Evolutionary conservation across 1,284 basidiomycete genomes (phyloP).

Genomic region (Stereum hirsutum): DNA sequence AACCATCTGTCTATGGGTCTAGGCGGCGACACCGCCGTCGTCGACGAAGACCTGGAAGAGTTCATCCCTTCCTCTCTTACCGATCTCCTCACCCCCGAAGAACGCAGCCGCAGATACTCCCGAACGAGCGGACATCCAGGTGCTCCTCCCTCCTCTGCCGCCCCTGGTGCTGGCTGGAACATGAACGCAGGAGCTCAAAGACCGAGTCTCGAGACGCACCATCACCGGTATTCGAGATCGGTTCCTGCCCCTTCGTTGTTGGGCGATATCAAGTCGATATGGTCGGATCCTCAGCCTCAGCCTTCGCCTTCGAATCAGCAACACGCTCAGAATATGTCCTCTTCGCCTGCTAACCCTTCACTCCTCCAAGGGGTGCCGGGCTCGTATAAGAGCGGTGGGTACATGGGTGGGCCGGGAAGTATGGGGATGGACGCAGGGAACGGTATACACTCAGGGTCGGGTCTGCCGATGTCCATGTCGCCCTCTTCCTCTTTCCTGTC

Average conservation of each 20-base stretch:
- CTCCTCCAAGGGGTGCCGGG: conserved; percentile 7
- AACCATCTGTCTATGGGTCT: conserved; percentile 9
- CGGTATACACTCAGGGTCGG: too few relatives aligned
- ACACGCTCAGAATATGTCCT: too few relatives aligned
- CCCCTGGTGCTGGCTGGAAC: conserved; percentile 12
- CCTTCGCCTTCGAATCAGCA: too few relatives aligned
- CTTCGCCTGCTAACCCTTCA: too few relatives aligned
- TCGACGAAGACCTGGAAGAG: conserved; percentile 77
- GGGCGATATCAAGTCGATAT: conserved; percentile 67
- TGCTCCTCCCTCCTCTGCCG: conserved; percentile 11
- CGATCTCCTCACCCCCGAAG: conserved; percentile 83
- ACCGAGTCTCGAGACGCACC: conserved; percentile 27
- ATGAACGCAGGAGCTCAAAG: conserved; percentile 9
- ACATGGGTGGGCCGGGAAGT: conserved; percentile 24
- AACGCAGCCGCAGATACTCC: conserved; percentile 70
- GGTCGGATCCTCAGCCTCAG: too few relatives aligned
- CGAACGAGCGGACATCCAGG: conserved; percentile 45
- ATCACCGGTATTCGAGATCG: conserved; percentile 68
- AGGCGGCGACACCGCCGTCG: conserved; percentile 33
- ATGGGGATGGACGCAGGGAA: too few relatives aligned
- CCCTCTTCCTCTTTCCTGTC: conserved; percentile 23
- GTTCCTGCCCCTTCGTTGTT: conserved; percentile 68
- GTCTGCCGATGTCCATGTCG: conserved; percentile 27
- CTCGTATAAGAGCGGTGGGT: conserved; percentile 4
- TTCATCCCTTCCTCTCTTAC: conserved; percentile 80